A percentile compares a stretch with the other conserved stretches of the same genome.
Evolutionary conservation across 2,329 filamentous ascomycete species (phyloP).

Genomic region (Endoconidiophora polonica): DNA sequence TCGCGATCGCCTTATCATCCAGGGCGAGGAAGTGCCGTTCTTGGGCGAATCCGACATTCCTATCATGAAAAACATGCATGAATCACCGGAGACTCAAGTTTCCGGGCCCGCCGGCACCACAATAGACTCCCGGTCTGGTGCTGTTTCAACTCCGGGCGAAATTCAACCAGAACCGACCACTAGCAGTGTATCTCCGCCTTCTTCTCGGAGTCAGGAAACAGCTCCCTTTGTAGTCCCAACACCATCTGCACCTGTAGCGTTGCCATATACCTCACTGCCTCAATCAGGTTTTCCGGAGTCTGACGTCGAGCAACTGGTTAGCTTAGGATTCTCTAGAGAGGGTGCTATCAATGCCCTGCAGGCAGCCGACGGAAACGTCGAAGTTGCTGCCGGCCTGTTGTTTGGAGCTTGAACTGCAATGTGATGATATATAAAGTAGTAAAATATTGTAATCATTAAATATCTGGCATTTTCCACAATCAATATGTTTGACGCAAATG

Average conservation of each 20-base stretch:
- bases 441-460: not conserved
- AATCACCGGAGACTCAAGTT: constrained; percentile 66
- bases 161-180: constrained; percentile 16
- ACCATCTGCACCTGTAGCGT: constrained; percentile 15
- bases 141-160: constrained; percentile 30
- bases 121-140: constrained; percentile 70
- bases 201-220: constrained; percentile 8
- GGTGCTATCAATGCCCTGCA: constrained; percentile 67
- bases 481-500: too few relatives aligned
- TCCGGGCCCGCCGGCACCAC: constrained; percentile 76
- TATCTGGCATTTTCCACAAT: too few relatives aligned
- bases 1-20: constrained; percentile 72
- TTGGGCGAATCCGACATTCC: constrained; percentile 87
- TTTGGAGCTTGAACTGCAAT: constrained; percentile 32
- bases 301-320: constrained; percentile 57
- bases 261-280: constrained; percentile 11
- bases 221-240: constrained; percentile 15
- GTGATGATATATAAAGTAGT: not conserved
- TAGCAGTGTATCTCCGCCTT: constrained; percentile 4
- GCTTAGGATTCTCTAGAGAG: constrained; percentile 59
- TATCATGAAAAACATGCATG: constrained; percentile 49
- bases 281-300: constrained; percentile 35
- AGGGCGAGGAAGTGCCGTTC: constrained; percentile 76
- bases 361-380: constrained; percentile 70
- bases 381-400: constrained; percentile 71